These are phyloP conservation scores for Rosa multiflora DNA, from an alignment of 306 rosid species.

Conservation along the genomic window DNA sequence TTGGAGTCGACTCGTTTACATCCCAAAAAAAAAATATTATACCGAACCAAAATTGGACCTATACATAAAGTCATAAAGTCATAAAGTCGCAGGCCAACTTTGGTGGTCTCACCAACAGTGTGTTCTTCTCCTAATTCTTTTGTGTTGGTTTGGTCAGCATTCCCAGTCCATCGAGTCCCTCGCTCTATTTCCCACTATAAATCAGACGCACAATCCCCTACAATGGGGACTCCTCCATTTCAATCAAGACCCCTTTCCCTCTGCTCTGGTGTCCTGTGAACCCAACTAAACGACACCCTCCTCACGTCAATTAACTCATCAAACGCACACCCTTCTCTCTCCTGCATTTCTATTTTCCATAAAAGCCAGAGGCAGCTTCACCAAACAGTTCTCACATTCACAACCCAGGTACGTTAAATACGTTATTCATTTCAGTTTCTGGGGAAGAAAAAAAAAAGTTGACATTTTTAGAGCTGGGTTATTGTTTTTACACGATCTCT, in stretches of 20 bases:
- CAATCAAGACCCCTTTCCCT: background rate
- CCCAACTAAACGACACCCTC: constrained; percentile 5
- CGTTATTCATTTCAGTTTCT: background rate
- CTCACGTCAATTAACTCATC: background rate
- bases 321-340: background rate
- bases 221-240: background rate
- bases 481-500: background rate
- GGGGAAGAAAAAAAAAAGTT: background rate
- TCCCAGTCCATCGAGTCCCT: constrained; percentile 11
- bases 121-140: background rate
- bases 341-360: background rate
- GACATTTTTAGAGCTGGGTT: background rate
- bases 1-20: background rate
- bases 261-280: background rate
- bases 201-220: background rate
- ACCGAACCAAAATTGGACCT: background rate
- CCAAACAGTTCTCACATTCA: background rate
- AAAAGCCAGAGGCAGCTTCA: background rate
- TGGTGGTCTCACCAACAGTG: background rate
- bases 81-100: constrained; percentile 10
- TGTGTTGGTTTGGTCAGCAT: constrained; percentile 2
- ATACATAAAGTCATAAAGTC: constrained; percentile 3
- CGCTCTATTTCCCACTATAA: background rate
- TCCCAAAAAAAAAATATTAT: background rate
- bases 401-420: constrained; percentile 12